A percentile compares a stretch with the other conserved stretches of the same genome.
Evolutionary conservation across 2,329 filamentous ascomycete genomes (phyloP).

Genomic region (Botryosphaeria dothidea): DNA sequence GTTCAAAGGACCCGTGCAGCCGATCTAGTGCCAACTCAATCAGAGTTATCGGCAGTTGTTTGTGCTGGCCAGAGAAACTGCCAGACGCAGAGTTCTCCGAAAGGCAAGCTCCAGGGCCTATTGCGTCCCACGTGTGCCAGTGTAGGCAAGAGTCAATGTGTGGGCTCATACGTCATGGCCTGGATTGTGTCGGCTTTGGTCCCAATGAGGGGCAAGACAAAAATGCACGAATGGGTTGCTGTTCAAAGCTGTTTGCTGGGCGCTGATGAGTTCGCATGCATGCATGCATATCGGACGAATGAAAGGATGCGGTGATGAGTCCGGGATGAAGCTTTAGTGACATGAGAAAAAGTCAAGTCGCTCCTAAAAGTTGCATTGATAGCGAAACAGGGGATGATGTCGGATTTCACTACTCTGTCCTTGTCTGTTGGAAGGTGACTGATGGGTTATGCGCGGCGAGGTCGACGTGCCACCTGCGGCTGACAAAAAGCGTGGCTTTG

Average conservation of each 20-base stretch:
- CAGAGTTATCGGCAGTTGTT: not conserved
- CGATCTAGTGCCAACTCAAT: not conserved
- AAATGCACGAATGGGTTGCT: not conserved
- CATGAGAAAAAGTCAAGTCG: no score
- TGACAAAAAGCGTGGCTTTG: no score
- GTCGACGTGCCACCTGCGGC: no score
- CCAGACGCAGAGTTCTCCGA: not conserved
- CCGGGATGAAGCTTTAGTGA: not conserved
- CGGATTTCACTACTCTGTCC: no score
- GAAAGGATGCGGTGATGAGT: not conserved
- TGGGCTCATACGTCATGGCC: not conserved
- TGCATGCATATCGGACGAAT: not conserved
- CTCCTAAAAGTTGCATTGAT: no score
- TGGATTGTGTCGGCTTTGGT: not conserved
- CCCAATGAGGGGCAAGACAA: not conserved
- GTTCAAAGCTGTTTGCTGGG: not conserved
- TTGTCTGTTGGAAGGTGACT: no score
- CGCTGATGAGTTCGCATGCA: not conserved
- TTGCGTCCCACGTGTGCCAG: not conserved
- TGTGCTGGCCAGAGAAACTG: not conserved
- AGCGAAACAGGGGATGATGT: no score
- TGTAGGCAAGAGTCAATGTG: not conserved
- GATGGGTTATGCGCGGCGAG: no score
- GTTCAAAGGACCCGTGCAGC: no score
- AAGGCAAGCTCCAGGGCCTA: not conserved